These are phyloP conservation scores for Ceratobasidium sp. DNA, from an alignment of 1,284 basidiomycete species.

Conservation along the genomic window DNA sequence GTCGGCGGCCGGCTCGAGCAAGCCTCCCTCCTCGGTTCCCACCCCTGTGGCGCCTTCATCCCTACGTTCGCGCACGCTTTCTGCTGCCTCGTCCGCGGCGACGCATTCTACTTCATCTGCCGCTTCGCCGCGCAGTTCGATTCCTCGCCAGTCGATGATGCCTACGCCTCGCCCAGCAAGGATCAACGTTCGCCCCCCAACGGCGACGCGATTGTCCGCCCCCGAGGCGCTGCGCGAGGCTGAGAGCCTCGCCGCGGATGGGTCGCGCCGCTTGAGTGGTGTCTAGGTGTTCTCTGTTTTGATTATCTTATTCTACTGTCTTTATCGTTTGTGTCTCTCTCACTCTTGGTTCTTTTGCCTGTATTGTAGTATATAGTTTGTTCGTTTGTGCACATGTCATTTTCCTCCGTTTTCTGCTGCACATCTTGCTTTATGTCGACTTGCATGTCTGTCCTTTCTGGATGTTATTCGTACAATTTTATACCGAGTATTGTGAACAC, in stretches of 20 bases:
- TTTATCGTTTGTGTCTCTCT: conserved; percentile 22
- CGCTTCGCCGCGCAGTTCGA: conserved; percentile 1
- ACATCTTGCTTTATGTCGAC: background rate
- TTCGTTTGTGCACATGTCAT: conserved; percentile 32
- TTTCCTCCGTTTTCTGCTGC: conserved; percentile 7
- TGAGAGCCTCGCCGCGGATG: background rate
- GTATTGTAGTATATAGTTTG: conserved; percentile 31
- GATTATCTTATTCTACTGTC: conserved; percentile 21
- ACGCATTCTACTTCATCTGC: background rate
- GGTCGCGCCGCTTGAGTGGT: conserved; percentile 22
- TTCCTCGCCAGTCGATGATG: no score
- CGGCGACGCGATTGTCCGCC: conserved; percentile 22
- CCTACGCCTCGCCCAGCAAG: conserved; percentile 1
- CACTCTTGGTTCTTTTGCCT: background rate
- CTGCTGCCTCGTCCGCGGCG: background rate
- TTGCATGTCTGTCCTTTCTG: conserved; percentile 36
- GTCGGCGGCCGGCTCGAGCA: background rate
- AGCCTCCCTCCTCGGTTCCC: no score
- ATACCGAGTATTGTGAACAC: conserved; percentile 34
- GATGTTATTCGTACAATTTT: conserved; percentile 37
- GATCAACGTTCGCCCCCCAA: conserved; percentile 8
- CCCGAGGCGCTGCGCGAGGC: conserved; percentile 28
- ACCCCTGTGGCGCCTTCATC: background rate
- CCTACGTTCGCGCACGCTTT: conserved; percentile 6
- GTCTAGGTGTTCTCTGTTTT: background rate